A percentile compares a stretch with the other conserved stretches of the same genome.
Evolutionary conservation across 2,329 filamentous ascomycete species (phyloP).

Genomic region (Uncinocarpus reesii): DNA sequence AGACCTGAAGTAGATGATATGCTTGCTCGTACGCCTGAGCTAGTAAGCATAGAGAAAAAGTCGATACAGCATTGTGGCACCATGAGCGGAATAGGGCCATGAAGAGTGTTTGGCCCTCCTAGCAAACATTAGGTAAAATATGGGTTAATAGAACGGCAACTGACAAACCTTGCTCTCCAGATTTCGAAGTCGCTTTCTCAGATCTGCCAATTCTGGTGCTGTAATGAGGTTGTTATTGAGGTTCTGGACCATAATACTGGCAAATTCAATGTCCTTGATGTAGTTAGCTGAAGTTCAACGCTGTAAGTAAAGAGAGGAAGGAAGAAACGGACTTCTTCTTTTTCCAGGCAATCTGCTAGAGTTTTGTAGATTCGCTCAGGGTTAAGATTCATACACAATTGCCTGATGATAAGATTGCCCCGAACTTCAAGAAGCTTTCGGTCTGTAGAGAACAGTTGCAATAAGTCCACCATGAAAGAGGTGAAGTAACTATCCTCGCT

Average conservation of each 20-base stretch:
- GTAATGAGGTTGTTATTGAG: slow-evolving; percentile 98
- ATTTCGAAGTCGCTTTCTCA: slow-evolving; percentile 81
- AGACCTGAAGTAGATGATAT: slow-evolving; percentile 89
- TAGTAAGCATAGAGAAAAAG: slow-evolving; percentile 87
- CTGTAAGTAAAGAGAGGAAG: neutral
- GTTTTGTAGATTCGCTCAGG: slow-evolving; percentile 93
- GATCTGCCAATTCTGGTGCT: slow-evolving; percentile 80
- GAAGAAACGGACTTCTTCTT: slow-evolving; percentile 56
- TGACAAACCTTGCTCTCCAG: slow-evolving; percentile 68
- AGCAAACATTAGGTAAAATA: slow-evolving; percentile 13
- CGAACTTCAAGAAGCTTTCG: slow-evolving; percentile 79
- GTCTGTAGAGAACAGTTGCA: slow-evolving; percentile 93
- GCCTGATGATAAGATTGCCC: slow-evolving; percentile 91
- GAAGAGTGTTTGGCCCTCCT: slow-evolving; percentile 93
- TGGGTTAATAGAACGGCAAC: slow-evolving; percentile 1
- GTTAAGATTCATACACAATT: slow-evolving; percentile 84
- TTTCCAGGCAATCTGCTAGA: slow-evolving; percentile 90
- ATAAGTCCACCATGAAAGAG: slow-evolving; percentile 93
- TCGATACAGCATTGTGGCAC: slow-evolving; percentile 97
- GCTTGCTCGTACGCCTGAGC: slow-evolving; percentile 97
- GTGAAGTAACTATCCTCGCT: slow-evolving; percentile 97
- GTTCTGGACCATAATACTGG: slow-evolving; percentile 99
- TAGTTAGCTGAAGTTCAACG: neutral
- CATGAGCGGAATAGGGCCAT: slow-evolving; percentile 89
- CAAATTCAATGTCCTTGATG: slow-evolving; percentile 75